Conservation (phyloP, 352 stramenopile species). For the Globisporangium acanthophoron region DNA sequence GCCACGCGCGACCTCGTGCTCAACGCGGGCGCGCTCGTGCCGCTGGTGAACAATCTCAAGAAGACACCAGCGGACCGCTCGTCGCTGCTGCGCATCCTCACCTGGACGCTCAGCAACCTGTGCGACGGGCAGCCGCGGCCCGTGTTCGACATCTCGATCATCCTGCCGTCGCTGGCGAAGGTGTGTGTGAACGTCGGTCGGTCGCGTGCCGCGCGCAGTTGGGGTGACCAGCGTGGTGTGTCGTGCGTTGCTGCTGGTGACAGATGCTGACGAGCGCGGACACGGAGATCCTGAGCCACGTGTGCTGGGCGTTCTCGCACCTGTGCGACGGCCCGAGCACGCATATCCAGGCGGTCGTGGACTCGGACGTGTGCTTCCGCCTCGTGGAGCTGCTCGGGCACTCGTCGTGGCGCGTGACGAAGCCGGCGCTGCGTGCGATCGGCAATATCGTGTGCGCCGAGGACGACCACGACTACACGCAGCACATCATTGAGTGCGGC, state of each 20-base stretch:
- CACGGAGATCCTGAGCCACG: slow-evolving; percentile 92
- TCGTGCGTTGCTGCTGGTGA: background rate
- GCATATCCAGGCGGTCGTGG: slow-evolving; percentile 95
- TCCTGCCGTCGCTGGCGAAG: slow-evolving; percentile 82
- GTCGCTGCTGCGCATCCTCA: slow-evolving; percentile 88
- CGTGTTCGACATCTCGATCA: slow-evolving; percentile 86
- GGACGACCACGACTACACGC: slow-evolving; percentile 90
- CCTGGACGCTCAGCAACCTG: slow-evolving; percentile 91
- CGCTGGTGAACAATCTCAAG: slow-evolving; percentile 87
- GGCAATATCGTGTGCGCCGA: slow-evolving; percentile 99
- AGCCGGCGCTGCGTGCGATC: slow-evolving; percentile 95
- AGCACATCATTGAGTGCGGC: slow-evolving; percentile 96
- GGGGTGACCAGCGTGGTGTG: too few species aligned
- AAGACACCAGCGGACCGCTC: slow-evolving; percentile 79
- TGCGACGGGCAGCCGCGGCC: slow-evolving; percentile 89
- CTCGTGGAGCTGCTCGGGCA: slow-evolving; percentile 93
- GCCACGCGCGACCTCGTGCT: slow-evolving; percentile 86
- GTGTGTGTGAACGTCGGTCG: slow-evolving; percentile 10
- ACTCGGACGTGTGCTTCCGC: slow-evolving; percentile 84
- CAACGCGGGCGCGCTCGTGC: slow-evolving; percentile 72
- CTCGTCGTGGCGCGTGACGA: slow-evolving; percentile 94
- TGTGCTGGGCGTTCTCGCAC: slow-evolving; percentile 97
- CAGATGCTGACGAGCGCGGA: slow-evolving; percentile 92
- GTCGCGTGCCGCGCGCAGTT: too few species aligned
- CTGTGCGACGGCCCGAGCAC: slow-evolving; percentile 95